Conservation (phyloP, 2,329 filamentous ascomycete genomes). For the Corynespora cassiicola region DNA sequence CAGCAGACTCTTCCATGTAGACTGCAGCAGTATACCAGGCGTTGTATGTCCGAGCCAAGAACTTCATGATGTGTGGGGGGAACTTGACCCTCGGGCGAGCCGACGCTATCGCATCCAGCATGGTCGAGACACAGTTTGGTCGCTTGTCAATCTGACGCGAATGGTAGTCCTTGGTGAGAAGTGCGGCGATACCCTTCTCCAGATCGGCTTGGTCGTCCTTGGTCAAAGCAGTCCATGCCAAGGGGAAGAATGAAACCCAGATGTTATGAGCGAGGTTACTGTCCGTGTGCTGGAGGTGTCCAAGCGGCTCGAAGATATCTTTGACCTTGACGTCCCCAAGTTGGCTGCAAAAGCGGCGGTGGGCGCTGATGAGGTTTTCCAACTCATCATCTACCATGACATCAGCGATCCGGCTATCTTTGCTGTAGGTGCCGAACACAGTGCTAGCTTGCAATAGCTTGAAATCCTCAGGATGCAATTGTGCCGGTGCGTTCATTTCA, state of each 20-base stretch:
- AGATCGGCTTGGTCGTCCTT: slow-evolving; percentile 90
- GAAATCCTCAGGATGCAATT: slow-evolving; percentile 85
- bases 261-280: slow-evolving; percentile 81
- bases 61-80: slow-evolving; percentile 95
- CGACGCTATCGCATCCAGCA: slow-evolving; percentile 86
- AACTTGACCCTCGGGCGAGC: slow-evolving; percentile 89
- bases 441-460: slow-evolving; percentile 75
- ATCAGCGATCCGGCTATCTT: slow-evolving; percentile 68
- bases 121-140: slow-evolving; percentile 92
- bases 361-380: slow-evolving; percentile 77
- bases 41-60: slow-evolving; percentile 90
- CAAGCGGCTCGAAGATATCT: slow-evolving; percentile 88
- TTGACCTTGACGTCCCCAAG: slow-evolving; percentile 85
- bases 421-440: slow-evolving; percentile 75
- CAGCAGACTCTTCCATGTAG: slow-evolving; percentile 87
- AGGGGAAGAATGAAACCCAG: slow-evolving; percentile 89
- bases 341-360: slow-evolving; percentile 84
- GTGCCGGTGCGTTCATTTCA: slow-evolving; percentile 80
- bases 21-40: slow-evolving; percentile 95
- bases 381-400: slow-evolving; percentile 82
- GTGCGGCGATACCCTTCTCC: slow-evolving; percentile 85
- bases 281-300: slow-evolving; percentile 91
- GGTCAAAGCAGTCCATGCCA: slow-evolving; percentile 88
- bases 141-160: slow-evolving; percentile 91
- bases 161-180: slow-evolving; percentile 95